Evolutionary conservation across 495 filamentous ascomycete genomes (phyloP).

Genomic region (Platismatia glauca): DNA sequence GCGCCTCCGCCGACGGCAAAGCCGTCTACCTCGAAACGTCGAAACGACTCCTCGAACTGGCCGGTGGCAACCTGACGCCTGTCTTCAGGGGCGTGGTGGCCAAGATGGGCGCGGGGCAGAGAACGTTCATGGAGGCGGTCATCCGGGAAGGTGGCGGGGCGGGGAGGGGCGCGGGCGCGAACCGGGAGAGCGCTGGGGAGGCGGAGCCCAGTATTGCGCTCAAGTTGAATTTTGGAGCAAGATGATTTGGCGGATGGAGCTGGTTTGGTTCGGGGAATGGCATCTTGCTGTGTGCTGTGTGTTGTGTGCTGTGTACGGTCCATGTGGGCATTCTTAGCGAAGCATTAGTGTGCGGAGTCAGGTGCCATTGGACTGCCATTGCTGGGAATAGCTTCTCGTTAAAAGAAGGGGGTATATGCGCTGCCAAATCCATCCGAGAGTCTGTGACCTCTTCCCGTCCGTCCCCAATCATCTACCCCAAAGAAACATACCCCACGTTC

Average conservation of each 20-base stretch:
- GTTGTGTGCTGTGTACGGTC: not conserved
- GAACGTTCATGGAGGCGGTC: slow-evolving; percentile 72
- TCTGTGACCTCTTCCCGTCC: not conserved
- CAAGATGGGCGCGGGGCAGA: slow-evolving; percentile 60
- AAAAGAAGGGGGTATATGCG: slow-evolving; percentile 11
- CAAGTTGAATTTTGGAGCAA: slow-evolving; percentile 72
- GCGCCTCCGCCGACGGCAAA: slow-evolving; percentile 45
- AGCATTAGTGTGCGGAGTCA: not conserved
- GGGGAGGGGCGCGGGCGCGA: slow-evolving; percentile 27
- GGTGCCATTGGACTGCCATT: not conserved
- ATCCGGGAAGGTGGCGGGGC: slow-evolving; percentile 51
- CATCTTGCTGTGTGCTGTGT: not conserved
- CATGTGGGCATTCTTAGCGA: not conserved
- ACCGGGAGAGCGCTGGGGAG: slow-evolving; percentile 32
- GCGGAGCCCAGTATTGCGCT: slow-evolving; percentile 77
- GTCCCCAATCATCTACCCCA: slow-evolving; percentile 5
- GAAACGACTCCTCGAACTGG: slow-evolving; percentile 67
- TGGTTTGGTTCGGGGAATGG: not conserved
- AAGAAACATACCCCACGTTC: slow-evolving; percentile 20
- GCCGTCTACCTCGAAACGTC: slow-evolving; percentile 60
- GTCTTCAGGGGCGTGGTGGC: slow-evolving; percentile 70
- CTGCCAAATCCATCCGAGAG: not conserved
- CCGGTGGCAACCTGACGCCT: slow-evolving; percentile 58
- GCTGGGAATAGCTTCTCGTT: not conserved
- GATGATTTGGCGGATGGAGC: not conserved